Evolutionary conservation across 169 alveolate genomes (phyloP), one percentile per base, ranked within the genome.

Genomic region (Plasmodium reichenowi): DNA sequence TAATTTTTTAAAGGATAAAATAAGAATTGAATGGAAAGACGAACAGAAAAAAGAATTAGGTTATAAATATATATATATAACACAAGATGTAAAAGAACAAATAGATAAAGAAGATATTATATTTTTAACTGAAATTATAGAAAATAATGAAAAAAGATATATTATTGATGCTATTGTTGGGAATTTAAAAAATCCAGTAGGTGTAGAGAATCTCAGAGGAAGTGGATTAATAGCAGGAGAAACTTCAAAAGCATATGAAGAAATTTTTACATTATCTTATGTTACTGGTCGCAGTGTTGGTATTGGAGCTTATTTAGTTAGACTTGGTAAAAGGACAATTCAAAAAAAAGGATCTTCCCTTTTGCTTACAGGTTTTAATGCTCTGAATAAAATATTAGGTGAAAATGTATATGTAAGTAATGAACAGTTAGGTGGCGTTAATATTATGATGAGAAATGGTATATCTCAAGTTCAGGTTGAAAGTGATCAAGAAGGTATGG

Each of bases 341-440:
- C 98, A 96, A 92, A 94, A 93, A 94, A 92, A 73, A 45, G 94
- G 95, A 6, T 94, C 96, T 1, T 97, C 98, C 17, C 93, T 96
- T 85, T 93, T 96, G 48, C 80, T 96, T 63, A 96, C 98, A 26
- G 98, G 98, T 54, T 96, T 88, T 86, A 93, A 94, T 72, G 98
- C 98, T 1, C 78, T 96, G 43, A 96, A 96, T 88, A 94, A 94
- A 89, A 91, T 96, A 62, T 90, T 95, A 32, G 97, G 97, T 8
- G 89, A 93, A 87, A 94, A 96, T 22, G 97, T 96, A 17, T 96
- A 96, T 89, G 93, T 94, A 58, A 93, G 97, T 47, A 96, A 96
- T 88, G 97, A 95, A 60, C 97, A 96, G 89, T 91, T 96, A 29
- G 98, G 98, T 9, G 98, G 98, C 58, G 96, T 96, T 13, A 96